Evolutionary conservation across 768 basidiomycete species (phyloP).

Genomic region (Steccherinum ochraceum): DNA sequence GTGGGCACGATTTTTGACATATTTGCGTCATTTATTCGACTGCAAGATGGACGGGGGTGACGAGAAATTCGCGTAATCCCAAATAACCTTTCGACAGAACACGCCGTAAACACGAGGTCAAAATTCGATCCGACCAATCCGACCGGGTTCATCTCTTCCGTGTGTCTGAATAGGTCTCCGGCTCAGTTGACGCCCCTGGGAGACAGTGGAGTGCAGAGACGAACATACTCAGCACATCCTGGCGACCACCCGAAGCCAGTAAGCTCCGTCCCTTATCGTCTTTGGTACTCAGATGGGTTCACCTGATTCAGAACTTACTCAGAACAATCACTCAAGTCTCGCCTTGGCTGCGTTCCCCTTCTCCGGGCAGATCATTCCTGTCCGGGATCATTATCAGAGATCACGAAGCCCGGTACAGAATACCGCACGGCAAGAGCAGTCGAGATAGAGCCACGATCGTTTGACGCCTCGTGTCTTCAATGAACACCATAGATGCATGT

Average conservation of each 20-base stretch:
- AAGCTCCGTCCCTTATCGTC: conserved; percentile 22
- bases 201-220: conserved; percentile 5
- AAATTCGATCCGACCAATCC: conserved; percentile 15
- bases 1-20: not conserved
- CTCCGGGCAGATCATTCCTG: not conserved
- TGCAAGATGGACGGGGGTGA: not conserved
- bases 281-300: conserved; percentile 11
- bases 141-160: not conserved
- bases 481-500: conserved; percentile 12
- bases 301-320: not conserved
- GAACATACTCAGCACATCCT: conserved; percentile 6
- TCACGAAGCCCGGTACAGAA: not conserved
- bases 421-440: conserved; percentile 12
- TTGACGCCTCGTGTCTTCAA: conserved; percentile 16
- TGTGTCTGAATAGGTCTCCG: conserved; percentile 4
- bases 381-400: not conserved
- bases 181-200: conserved; percentile 5
- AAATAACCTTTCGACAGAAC: conserved; percentile 1
- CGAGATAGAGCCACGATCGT: conserved; percentile 21
- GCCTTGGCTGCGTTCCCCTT: not conserved
- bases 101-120: conserved; percentile 10
- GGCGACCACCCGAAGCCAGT: conserved; percentile 6
- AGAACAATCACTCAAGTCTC: not conserved
- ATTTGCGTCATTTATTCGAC: not conserved
- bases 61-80: not conserved